Conservation (phyloP, 2,329 filamentous ascomycete species). For the Kalmusia sp. region DNA sequence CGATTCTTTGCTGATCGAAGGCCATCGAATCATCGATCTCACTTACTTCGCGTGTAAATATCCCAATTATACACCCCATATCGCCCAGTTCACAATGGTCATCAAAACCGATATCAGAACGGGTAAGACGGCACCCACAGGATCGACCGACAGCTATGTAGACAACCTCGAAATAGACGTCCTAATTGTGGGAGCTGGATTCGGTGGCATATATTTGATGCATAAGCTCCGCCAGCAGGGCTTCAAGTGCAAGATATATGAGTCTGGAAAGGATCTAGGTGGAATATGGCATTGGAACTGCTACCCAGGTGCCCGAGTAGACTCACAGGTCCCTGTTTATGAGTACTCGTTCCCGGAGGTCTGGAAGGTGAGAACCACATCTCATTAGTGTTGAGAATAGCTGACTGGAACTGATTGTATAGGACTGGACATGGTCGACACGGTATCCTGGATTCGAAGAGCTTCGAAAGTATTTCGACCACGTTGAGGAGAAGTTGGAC, state of each 20-base stretch:
- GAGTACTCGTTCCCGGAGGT: constrained; percentile 56
- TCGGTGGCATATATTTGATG: constrained; percentile 51
- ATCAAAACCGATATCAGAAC: constrained; percentile 41
- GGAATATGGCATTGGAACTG: constrained; percentile 56
- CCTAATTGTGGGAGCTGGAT: constrained; percentile 50
- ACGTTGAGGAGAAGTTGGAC: constrained; percentile 62
- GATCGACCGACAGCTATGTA: constrained; percentile 39
- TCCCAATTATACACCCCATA: too few relatives aligned
- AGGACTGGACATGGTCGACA: constrained; percentile 64
- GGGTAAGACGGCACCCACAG: constrained; percentile 25
- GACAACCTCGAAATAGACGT: constrained; percentile 46
- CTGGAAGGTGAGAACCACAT: constrained; percentile 46
- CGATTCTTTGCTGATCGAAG: not conserved
- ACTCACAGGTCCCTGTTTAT: constrained; percentile 56
- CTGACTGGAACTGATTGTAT: constrained; percentile 24
- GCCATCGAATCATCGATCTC: not conserved
- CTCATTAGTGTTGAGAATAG: not conserved
- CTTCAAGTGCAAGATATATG: constrained; percentile 49
- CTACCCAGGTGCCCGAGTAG: constrained; percentile 56
- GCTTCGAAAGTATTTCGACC: constrained; percentile 65
- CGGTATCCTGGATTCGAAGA: constrained; percentile 62
- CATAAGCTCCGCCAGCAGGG: constrained; percentile 50
- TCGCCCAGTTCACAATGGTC: constrained; percentile 37
- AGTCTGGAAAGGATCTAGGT: constrained; percentile 50
- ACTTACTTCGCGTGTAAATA: too few relatives aligned